phyloP scores from a whole-genome alignment of 2,329 filamentous ascomycete genomes.

The Scedosporium boydii region DNA sequence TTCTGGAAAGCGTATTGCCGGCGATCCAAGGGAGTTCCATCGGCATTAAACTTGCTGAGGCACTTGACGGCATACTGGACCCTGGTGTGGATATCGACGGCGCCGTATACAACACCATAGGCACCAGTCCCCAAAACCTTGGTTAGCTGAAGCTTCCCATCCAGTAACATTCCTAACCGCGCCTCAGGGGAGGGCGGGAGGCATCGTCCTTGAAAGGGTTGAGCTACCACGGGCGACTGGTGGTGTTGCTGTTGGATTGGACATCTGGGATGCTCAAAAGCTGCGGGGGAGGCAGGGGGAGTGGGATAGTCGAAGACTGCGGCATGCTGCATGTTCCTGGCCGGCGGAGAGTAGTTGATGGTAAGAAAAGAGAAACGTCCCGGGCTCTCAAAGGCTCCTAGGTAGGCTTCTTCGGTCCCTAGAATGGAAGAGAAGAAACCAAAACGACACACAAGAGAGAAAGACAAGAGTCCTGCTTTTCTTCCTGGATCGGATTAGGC shows the following conservation, averaged over 20 bases:
- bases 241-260: slow-evolving; percentile 26
- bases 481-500: not conserved
- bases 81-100: slow-evolving; percentile 72
- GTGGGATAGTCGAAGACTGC: slow-evolving; percentile 47
- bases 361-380: not conserved
- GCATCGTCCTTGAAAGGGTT: slow-evolving; percentile 35
- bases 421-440: slow-evolving; percentile 5
- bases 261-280: slow-evolving; percentile 37
- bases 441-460: slow-evolving; percentile 8
- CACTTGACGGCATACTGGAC: slow-evolving; percentile 92
- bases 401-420: slow-evolving; percentile 8
- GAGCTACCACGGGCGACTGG: slow-evolving; percentile 20
- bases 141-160: slow-evolving; percentile 73
- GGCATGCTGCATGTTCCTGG: slow-evolving; percentile 49
- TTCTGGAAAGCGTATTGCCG: slow-evolving; percentile 86
- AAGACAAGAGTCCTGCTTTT: slow-evolving; percentile 8
- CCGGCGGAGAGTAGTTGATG: slow-evolving; percentile 3
- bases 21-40: slow-evolving; percentile 63
- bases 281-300: slow-evolving; percentile 46
- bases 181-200: slow-evolving; percentile 65
- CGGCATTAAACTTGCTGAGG: slow-evolving; percentile 77
- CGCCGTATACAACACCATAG: slow-evolving; percentile 92
- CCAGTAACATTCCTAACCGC: slow-evolving; percentile 74
- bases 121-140: slow-evolving; percentile 85
- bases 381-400: slow-evolving; percentile 13